Conservation (phyloP, 495 filamentous ascomycete genomes). For the Penicillium bovifimosum region DNA sequence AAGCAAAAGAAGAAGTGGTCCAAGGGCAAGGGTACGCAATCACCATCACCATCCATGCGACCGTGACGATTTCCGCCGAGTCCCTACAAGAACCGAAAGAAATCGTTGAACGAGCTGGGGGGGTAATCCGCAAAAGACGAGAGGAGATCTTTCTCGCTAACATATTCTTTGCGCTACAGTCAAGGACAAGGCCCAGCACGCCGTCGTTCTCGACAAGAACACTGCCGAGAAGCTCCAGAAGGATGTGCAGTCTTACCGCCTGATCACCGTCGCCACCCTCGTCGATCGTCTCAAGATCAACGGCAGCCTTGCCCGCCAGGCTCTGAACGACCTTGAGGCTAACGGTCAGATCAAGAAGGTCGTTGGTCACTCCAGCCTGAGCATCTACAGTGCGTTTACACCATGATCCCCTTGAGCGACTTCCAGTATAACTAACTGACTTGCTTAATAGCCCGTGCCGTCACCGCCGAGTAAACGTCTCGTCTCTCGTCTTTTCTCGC, state of each 20-base stretch:
- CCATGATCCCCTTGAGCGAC: no score
- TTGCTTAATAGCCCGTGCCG: conserved; percentile 39
- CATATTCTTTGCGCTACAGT: conserved; percentile 51
- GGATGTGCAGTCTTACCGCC: conserved; percentile 99
- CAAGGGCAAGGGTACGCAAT: conserved; percentile 88
- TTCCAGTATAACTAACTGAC: conserved; percentile 14
- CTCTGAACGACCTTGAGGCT: conserved; percentile 91
- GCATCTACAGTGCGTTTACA: conserved; percentile 77
- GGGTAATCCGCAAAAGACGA: conserved; percentile 10
- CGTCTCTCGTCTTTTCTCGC: conserved; percentile 35
- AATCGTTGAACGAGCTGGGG: conserved; percentile 12
- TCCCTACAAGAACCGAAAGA: conserved; percentile 9
- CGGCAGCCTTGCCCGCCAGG: conserved; percentile 85
- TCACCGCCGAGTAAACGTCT: conserved; percentile 47
- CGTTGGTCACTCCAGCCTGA: conserved; percentile 91
- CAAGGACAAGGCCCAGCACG: conserved; percentile 99
- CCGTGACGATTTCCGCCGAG: conserved; percentile 24
- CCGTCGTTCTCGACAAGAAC: conserved; percentile 67
- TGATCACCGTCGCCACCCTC: conserved; percentile 96
- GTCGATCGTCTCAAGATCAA: conserved; percentile 99
- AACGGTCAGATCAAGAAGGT: conserved; percentile 98
- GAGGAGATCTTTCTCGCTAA: conserved; percentile 19
- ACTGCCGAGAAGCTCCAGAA: conserved; percentile 73
- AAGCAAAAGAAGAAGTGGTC: conserved; percentile 99
- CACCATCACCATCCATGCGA: conserved; percentile 13